A percentile compares a stretch with the other conserved stretches of the same genome.
Conservation (phyloP, 129 eudicot species). For the Chrysanthemum makinoi region DNA sequence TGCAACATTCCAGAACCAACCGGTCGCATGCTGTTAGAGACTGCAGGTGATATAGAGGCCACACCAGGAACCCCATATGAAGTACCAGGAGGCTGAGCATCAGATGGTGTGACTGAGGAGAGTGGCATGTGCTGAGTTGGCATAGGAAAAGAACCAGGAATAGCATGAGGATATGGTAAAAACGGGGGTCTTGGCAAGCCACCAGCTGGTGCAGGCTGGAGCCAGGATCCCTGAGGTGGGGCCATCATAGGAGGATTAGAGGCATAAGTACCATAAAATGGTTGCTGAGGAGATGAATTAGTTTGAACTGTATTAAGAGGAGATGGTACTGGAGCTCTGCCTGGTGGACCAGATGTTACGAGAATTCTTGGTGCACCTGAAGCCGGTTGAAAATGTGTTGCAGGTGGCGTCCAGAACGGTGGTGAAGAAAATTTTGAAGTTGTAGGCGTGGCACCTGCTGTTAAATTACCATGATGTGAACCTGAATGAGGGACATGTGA, state of each 20-base stretch:
- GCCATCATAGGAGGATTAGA: slow-evolving; percentile 47
- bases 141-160: slow-evolving; percentile 62
- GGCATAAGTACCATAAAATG: slow-evolving; percentile 25
- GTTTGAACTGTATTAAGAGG: slow-evolving; percentile 26
- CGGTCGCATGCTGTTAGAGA: slow-evolving; percentile 38
- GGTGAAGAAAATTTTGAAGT: slow-evolving; percentile 33
- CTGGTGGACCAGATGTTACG: slow-evolving; percentile 44
- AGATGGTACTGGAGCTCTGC: slow-evolving; percentile 36
- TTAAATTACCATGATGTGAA: slow-evolving; percentile 44
- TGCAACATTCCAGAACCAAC: slow-evolving; percentile 33
- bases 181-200: slow-evolving; percentile 58
- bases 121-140: slow-evolving; percentile 47
- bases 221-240: slow-evolving; percentile 73
- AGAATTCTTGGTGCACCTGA: slow-evolving; percentile 43
- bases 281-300: slow-evolving; percentile 50
- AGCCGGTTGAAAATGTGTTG: slow-evolving; percentile 57
- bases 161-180: slow-evolving; percentile 53
- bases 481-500: slow-evolving; percentile 38
- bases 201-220: slow-evolving; percentile 56
- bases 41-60: slow-evolving; percentile 24
- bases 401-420: slow-evolving; percentile 44
- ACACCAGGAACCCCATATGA: slow-evolving; percentile 48
- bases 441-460: slow-evolving; percentile 37
- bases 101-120: slow-evolving; percentile 46
- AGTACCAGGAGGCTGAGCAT: slow-evolving; percentile 80